Evolutionary conservation across 2,329 filamentous ascomycete species (phyloP).

Genomic region (Exophiala sp.): DNA sequence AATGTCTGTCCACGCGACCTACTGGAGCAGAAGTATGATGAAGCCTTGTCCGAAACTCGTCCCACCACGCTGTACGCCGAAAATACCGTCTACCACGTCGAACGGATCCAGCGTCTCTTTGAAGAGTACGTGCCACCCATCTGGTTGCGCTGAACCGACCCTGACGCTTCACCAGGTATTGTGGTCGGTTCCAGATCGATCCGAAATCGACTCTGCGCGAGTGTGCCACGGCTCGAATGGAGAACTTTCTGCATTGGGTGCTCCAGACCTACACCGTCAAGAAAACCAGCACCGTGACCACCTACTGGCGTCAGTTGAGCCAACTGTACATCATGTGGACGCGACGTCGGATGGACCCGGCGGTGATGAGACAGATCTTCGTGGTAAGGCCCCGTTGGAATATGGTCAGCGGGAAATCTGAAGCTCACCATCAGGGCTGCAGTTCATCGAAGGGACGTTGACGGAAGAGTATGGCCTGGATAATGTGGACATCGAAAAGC

Average conservation of each 20-base stretch:
- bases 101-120: slow-evolving; percentile 13
- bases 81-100: slow-evolving; percentile 12
- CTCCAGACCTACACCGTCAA: slow-evolving; percentile 12
- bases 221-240: slow-evolving; percentile 7
- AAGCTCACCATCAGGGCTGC: background rate
- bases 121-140: slow-evolving; percentile 12
- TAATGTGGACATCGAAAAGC: slow-evolving; percentile 16
- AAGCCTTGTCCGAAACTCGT: slow-evolving; percentile 10
- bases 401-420: background rate
- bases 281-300: slow-evolving; percentile 15
- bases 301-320: slow-evolving; percentile 14
- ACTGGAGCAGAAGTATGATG: slow-evolving; percentile 14
- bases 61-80: slow-evolving; percentile 11
- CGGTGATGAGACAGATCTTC: slow-evolving; percentile 12
- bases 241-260: slow-evolving; percentile 20
- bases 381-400: slow-evolving; percentile 1
- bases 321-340: slow-evolving; percentile 12
- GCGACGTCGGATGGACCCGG: slow-evolving; percentile 2
- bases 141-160: background rate
- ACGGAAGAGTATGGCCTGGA: slow-evolving; percentile 15
- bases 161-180: slow-evolving; percentile 10
- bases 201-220: slow-evolving; percentile 9
- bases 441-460: slow-evolving; percentile 18
- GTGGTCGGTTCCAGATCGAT: slow-evolving; percentile 8
- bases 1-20: slow-evolving; percentile 11